Conservation (phyloP, 768 basidiomycete species). For the Plicaturopsis crispa region DNA sequence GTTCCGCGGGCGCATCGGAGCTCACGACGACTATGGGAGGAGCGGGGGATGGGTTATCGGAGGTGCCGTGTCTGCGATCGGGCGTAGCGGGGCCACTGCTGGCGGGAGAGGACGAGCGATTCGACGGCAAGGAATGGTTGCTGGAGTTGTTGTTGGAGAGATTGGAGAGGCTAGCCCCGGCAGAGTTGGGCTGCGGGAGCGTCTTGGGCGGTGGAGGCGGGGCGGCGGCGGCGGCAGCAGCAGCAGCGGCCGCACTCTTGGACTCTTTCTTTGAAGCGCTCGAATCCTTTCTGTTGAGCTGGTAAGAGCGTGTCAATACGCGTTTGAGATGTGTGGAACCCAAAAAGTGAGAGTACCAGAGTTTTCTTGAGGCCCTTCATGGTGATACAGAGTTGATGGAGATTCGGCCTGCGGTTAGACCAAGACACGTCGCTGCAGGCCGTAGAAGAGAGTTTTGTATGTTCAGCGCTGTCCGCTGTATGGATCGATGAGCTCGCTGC, state of each 20-base stretch:
- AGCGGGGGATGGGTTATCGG: slow-evolving; percentile 38
- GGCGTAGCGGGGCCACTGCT: slow-evolving; percentile 28
- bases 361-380: slow-evolving; percentile 89
- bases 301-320: slow-evolving; percentile 13
- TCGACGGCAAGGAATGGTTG: slow-evolving; percentile 32
- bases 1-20: slow-evolving; percentile 54
- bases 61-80: slow-evolving; percentile 49
- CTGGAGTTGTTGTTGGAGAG: slow-evolving; percentile 31
- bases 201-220: slow-evolving; percentile 37
- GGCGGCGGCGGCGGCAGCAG: slow-evolving; percentile 38
- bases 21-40: slow-evolving; percentile 87
- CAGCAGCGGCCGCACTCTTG: slow-evolving; percentile 37
- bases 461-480: too few relatives aligned
- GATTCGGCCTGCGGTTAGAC: too few relatives aligned
- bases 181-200: background rate
- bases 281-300: slow-evolving; percentile 67
- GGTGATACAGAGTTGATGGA: too few relatives aligned
- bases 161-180: slow-evolving; percentile 21
- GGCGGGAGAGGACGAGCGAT: slow-evolving; percentile 34
- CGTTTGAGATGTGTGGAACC: slow-evolving; percentile 9
- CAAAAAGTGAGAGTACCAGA: slow-evolving; percentile 35
- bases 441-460: too few relatives aligned
- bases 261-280: slow-evolving; percentile 68
- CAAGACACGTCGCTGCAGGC: too few relatives aligned
- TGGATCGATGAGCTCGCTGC: too few relatives aligned